Evolutionary conservation across 2,329 filamentous ascomycete species (phyloP), one percentile per base, ranked within the genome.

Genomic region (Penicillium sp.): DNA sequence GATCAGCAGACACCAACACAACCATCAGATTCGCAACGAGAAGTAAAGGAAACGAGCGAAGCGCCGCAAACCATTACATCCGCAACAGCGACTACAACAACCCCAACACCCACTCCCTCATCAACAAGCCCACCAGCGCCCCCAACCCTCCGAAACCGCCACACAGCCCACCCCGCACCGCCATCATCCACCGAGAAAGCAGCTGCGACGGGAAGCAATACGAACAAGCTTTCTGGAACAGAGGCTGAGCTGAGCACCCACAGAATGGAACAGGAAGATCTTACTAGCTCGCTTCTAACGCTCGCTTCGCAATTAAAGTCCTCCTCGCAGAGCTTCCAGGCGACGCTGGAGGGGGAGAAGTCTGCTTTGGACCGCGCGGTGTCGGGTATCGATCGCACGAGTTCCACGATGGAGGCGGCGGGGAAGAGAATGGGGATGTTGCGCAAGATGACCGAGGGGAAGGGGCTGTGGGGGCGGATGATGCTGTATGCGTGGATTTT

Each of bases 401-500:
- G 89, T 58, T 77, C 82, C 46, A 87, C 87, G 19, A 89, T 97
- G 83, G 87, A 92, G 59, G 84, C 86, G 1, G 91, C 93, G 4
- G 86, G 86, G 53, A 84, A 85, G 62, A 81, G 86, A 62, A 95
- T 97, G 90, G 88, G 90, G 1, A 82, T 84, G 68, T 74, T 97
- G 71, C 81, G 85, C 65, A 83, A 83, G 52, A 91, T 96, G 86
- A 91, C 89, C 17, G 93, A 97, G 78, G 93, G 92, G 4, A 88
- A 89, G 71, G 92, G 92, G 0, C 95, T 89, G 89, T 91, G 84
- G 86, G 92, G 89, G 6, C 80, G 93, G 52, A 84, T 96, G 80
- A 81, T 93, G 76, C 80, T 97, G 60, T 96, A 94, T 79, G 88
- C 81, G 40, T 89, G 90, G 82, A 92, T 97, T 49, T 89, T 88